Conservation (phyloP, 805 yeast species). For the Cyberlindnera suaveolens region DNA sequence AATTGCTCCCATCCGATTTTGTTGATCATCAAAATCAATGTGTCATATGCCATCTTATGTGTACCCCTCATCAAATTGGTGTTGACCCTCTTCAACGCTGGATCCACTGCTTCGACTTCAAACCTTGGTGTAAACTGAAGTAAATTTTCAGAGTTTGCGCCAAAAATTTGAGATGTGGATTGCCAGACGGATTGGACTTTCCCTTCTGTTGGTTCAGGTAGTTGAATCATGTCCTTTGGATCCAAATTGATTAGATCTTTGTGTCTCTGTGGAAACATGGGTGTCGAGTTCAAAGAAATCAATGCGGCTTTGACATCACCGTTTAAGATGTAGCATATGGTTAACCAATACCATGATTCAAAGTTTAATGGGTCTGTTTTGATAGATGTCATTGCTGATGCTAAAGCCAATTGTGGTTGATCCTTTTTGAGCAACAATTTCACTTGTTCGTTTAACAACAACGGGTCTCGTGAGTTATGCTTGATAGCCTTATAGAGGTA, state of each 20-base stretch:
- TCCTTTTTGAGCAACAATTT: conserved; percentile 52
- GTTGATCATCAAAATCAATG: conserved; percentile 62
- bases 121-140: conserved; percentile 14
- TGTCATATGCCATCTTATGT: conserved; percentile 55
- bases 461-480: conserved; percentile 14
- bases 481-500: conserved; percentile 24
- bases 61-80: conserved; percentile 48
- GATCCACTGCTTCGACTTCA: conserved; percentile 40
- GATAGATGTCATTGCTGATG: conserved; percentile 54
- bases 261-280: conserved; percentile 45
- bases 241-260: conserved; percentile 41
- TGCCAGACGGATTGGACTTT: conserved; percentile 43
- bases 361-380: conserved; percentile 72
- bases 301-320: conserved; percentile 57
- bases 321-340: conserved; percentile 50
- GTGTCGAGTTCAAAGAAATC: conserved; percentile 65
- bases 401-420: conserved; percentile 48
- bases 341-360: conserved; percentile 61
- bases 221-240: conserved; percentile 34
- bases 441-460: conserved; percentile 40
- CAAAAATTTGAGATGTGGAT: conserved; percentile 18
- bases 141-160: conserved; percentile 23
- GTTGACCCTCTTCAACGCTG: conserved; percentile 43
- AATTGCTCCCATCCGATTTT: conserved; percentile 80
- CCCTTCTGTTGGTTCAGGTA: conserved; percentile 52